Conservation (phyloP, 805 yeast species). For the Phaffomyces antillensis region DNA sequence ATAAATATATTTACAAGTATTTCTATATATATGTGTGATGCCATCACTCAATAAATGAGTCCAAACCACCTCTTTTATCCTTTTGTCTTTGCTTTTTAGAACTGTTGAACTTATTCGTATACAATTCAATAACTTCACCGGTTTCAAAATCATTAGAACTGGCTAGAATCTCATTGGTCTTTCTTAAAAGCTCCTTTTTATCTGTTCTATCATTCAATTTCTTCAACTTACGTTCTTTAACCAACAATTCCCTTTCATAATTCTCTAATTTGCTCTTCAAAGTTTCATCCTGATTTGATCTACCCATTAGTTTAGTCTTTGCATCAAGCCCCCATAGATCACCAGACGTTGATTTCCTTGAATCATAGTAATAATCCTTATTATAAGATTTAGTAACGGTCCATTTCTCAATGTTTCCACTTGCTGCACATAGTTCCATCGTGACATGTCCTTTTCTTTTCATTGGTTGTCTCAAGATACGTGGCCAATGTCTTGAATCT, state of each 20-base stretch:
- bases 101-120: slow-evolving; percentile 20
- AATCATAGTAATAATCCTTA: slow-evolving; percentile 77
- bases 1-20: neutral
- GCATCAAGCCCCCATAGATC: slow-evolving; percentile 81
- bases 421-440: slow-evolving; percentile 70
- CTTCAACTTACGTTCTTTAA: slow-evolving; percentile 12
- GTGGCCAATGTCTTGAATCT: slow-evolving; percentile 49
- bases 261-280: slow-evolving; percentile 26
- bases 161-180: slow-evolving; percentile 12
- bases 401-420: slow-evolving; percentile 84
- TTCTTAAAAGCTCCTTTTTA: slow-evolving; percentile 10
- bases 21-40: too few relatives aligned
- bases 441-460: slow-evolving; percentile 79
- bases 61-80: slow-evolving; percentile 17
- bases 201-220: slow-evolving; percentile 12
- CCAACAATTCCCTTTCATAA: slow-evolving; percentile 25
- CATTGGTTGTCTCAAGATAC: slow-evolving; percentile 64
- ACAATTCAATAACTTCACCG: slow-evolving; percentile 20
- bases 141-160: slow-evolving; percentile 7
- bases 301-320: slow-evolving; percentile 39
- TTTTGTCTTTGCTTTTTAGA: slow-evolving; percentile 20
- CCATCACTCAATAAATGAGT: neutral
- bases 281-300: slow-evolving; percentile 26
- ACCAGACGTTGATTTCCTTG: slow-evolving; percentile 76
- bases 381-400: slow-evolving; percentile 73